A percentile compares a stretch with the other conserved stretches of the same genome.
These are phyloP conservation scores for Neonectria sp. DNA, from an alignment of 2,329 filamentous ascomycete genomes.

Conservation along the genomic window DNA sequence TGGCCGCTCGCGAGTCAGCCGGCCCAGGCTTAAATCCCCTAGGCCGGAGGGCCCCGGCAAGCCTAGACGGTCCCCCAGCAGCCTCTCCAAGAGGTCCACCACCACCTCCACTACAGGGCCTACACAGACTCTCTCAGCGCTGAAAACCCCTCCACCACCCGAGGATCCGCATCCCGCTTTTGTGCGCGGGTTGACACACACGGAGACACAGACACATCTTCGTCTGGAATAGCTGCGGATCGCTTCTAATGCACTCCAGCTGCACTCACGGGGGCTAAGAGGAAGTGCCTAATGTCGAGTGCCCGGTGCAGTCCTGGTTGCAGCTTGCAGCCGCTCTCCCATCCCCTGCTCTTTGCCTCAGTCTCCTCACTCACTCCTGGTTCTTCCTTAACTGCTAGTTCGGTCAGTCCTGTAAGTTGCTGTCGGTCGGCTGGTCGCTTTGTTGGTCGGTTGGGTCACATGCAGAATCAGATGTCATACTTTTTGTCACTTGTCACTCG, in stretches of 20 bases:
- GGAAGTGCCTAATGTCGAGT: neutral
- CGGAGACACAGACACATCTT: neutral
- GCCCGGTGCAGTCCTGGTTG: neutral
- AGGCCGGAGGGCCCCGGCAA: slow-evolving; percentile 1
- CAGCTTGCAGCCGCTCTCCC: neutral
- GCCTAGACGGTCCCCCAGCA: neutral
- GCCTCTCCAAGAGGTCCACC: slow-evolving; percentile 13
- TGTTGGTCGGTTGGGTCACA: slow-evolving; percentile 18
- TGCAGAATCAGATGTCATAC: slow-evolving; percentile 23
- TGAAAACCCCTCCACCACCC: neutral
- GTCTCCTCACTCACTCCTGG: neutral
- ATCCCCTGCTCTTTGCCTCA: slow-evolving; percentile 4
- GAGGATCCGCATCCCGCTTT: neutral
- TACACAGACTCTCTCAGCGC: neutral
- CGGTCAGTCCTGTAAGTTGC: slow-evolving; percentile 6
- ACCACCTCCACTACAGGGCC: slow-evolving; percentile 3
- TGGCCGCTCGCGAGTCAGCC: slow-evolving; percentile 27
- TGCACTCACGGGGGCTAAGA: neutral
- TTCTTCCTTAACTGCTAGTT: neutral
- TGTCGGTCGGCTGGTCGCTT: slow-evolving; percentile 12
- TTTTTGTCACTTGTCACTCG: slow-evolving; percentile 9
- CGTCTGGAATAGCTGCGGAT: neutral
- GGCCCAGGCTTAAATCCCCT: slow-evolving; percentile 7
- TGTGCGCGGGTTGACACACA: neutral
- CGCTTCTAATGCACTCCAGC: slow-evolving; percentile 7